phyloP scores from a whole-genome alignment of 495 filamentous ascomycete species.

The Lasiosphaeriaceae sp. region DNA sequence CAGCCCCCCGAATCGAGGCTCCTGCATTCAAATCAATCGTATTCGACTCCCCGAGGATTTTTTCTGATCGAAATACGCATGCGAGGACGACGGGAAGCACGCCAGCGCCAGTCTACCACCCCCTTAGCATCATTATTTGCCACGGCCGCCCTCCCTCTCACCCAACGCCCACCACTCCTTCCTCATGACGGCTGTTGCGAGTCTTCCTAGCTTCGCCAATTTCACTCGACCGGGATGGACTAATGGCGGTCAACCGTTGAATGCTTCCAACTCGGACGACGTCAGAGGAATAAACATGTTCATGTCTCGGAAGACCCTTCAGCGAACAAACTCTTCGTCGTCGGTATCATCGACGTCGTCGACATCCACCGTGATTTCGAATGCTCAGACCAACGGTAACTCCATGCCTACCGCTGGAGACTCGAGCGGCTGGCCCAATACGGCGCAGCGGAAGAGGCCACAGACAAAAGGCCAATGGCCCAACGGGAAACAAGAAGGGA shows the following conservation, averaged over 20 bases:
- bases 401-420: conserved; percentile 40
- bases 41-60: background rate
- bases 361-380: conserved; percentile 51
- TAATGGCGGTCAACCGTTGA: conserved; percentile 72
- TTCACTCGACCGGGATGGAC: conserved; percentile 61
- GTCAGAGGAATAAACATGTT: conserved; percentile 71
- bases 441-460: conserved; percentile 62
- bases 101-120: conserved; percentile 13
- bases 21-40: conserved; percentile 10
- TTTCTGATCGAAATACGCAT: conserved; percentile 9
- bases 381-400: conserved; percentile 21
- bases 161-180: conserved; percentile 19
- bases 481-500: conserved; percentile 39
- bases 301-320: conserved; percentile 77
- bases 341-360: conserved; percentile 70
- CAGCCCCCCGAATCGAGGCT: conserved; percentile 5
- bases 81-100: conserved; percentile 5
- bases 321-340: conserved; percentile 84
- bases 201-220: conserved; percentile 80
- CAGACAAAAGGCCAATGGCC: conserved; percentile 67
- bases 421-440: conserved; percentile 45
- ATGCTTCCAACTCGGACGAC: conserved; percentile 82
- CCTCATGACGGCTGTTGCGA: conserved; percentile 95
- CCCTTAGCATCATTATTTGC: conserved; percentile 35
- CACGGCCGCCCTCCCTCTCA: conserved; percentile 23